Conservation (phyloP, 805 yeast genomes). For the Crinitomyces ghanaensis region DNA sequence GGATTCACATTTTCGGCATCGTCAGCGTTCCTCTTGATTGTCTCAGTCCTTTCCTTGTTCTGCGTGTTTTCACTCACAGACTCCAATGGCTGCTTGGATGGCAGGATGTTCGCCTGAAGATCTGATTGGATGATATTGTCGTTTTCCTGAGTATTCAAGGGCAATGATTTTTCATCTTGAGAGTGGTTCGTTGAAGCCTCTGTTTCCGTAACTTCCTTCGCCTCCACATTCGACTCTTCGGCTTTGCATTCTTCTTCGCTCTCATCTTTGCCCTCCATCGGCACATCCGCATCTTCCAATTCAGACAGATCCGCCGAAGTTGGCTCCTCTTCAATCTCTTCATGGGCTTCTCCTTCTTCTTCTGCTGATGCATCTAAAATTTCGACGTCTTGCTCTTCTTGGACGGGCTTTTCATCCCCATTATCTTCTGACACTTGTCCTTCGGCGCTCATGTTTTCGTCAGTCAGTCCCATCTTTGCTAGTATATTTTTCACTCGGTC, state of each 20-base stretch:
- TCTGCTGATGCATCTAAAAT: not conserved
- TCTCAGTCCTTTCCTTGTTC: no score
- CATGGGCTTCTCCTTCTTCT: not conserved
- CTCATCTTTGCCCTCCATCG: not conserved
- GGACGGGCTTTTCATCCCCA: conserved; percentile 1
- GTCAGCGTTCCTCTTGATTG: no score
- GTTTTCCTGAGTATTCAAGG: no score
- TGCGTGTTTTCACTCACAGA: no score
- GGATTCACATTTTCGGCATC: no score
- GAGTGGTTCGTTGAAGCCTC: not conserved
- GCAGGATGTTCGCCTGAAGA: no score
- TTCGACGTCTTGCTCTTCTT: not conserved
- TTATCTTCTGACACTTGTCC: conserved; percentile 1
- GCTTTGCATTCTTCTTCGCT: not conserved
- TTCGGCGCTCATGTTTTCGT: no score
- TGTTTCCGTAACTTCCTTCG: not conserved
- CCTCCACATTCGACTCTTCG: not conserved
- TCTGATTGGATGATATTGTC: no score
- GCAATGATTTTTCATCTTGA: no score
- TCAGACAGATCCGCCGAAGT: not conserved
- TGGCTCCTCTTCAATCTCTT: conserved; percentile 1
- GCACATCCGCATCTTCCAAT: not conserved
- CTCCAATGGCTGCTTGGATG: no score
- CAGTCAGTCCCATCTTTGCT: no score
- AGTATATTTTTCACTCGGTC: no score